These are phyloP conservation scores for Trametes villosa DNA, from an alignment of 768 basidiomycete species.

Conservation along the genomic window DNA sequence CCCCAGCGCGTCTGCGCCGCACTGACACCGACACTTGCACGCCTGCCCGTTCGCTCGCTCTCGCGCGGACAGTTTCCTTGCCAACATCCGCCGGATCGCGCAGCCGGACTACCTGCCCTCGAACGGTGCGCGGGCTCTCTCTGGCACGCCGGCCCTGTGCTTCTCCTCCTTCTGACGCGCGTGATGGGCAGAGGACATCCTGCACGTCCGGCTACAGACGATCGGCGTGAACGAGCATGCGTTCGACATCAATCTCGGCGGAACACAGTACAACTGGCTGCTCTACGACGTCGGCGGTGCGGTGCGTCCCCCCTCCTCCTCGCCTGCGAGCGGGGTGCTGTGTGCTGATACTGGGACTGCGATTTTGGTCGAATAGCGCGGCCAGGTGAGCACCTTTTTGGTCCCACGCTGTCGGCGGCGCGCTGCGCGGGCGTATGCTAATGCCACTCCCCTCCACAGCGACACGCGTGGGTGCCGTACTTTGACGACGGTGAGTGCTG, in stretches of 20 bases:
- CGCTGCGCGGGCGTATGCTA: slow-evolving; percentile 11
- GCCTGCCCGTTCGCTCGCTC: slow-evolving; percentile 11
- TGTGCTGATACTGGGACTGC: neutral
- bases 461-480: slow-evolving; percentile 83
- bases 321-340: neutral
- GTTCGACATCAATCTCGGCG: slow-evolving; percentile 68
- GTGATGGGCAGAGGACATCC: slow-evolving; percentile 62
- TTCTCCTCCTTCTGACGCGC: slow-evolving; percentile 1
- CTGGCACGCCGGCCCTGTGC: slow-evolving; percentile 1
- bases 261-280: slow-evolving; percentile 71
- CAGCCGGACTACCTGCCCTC: slow-evolving; percentile 72
- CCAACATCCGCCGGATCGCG: slow-evolving; percentile 65
- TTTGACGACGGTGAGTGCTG: slow-evolving; percentile 75
- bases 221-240: slow-evolving; percentile 79
- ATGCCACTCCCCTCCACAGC: slow-evolving; percentile 40
- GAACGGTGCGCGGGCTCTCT: slow-evolving; percentile 50
- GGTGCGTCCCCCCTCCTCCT: slow-evolving; percentile 46
- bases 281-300: slow-evolving; percentile 87
- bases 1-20: neutral
- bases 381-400: slow-evolving; percentile 51
- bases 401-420: slow-evolving; percentile 22
- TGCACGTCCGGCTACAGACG: slow-evolving; percentile 81
- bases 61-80: slow-evolving; percentile 59
- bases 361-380: slow-evolving; percentile 45
- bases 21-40: too few species aligned